Evolutionary conservation across 2,329 filamentous ascomycete genomes (phyloP), one percentile per base, ranked within the genome.

Genomic region (Ophiostoma triangulosporum): DNA sequence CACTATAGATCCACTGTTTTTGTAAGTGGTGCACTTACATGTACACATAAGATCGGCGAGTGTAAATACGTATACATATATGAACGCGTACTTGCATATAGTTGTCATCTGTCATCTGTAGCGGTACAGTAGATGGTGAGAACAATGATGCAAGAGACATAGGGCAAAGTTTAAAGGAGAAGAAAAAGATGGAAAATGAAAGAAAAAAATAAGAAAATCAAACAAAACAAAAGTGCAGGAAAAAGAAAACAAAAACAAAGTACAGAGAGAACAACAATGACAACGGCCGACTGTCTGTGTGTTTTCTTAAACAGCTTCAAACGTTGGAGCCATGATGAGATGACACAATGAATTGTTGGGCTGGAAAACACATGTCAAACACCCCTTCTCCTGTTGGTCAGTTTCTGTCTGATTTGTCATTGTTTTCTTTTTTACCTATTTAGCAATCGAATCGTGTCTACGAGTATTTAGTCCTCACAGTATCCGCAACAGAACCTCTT

Each of bases 271-370:
- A 36, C 33, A 15, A 14, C 33, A 14, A 36, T 6, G n/a, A 7
- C 45, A 22, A 36, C 22, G 15, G 24, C 9, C 6, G 20, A 26
- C 14, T 43, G 49, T 54, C 36, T 48, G 40, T 53, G 55, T 56
- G 40, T 26, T 48, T n/a, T 54, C 54, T 57, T 53, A 51, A 57
- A 53, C 54, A 56, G 36, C 53, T 36, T 53, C 49, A 51, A 57
- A 60, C 60, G 61, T 64, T 61, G 62, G 22, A 17, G 27, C 33
- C 8, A 32, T n/a, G 4, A 59, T 63, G 54, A 60, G 56, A 54
- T 64, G 62, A 62, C 64, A 64, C 62, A 59, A 58, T 56, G 60
- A 60, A 62, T 62, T 58, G 59, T 49, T 55, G 60, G 60, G 60
- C 59, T 54, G 57, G 58, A 57, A 60, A 55, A 55, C 51, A 52